A percentile compares a stretch with the other conserved stretches of the same genome.
Evolutionary conservation across 2,329 filamentous ascomycete species (phyloP).

Genomic region (Colletotrichum spaethianum): DNA sequence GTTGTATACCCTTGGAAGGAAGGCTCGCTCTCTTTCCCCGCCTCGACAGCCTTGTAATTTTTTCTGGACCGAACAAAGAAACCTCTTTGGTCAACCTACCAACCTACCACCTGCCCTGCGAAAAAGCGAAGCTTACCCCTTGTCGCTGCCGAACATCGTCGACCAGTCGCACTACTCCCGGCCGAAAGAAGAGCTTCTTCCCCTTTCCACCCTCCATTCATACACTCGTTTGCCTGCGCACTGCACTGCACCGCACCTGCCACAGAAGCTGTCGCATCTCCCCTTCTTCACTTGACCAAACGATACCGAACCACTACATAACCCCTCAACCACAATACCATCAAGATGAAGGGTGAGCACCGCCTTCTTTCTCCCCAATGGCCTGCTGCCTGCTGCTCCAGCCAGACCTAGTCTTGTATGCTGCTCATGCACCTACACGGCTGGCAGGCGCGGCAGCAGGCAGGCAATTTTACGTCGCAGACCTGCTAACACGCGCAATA

Average conservation of each 20-base stretch:
- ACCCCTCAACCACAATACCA: slow-evolving; percentile 19
- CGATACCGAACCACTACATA: neutral
- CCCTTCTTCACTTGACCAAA: slow-evolving; percentile 4
- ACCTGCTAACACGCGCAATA: slow-evolving; percentile 54
- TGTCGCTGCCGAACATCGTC: slow-evolving; percentile 6
- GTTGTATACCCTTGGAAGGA: slow-evolving; percentile 13
- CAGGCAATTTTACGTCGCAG: neutral
- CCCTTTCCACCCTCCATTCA: slow-evolving; percentile 21
- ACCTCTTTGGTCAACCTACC: neutral
- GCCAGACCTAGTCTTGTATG: neutral
- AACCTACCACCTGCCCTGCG: neutral
- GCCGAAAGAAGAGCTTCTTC: slow-evolving; percentile 4
- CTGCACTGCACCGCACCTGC: slow-evolving; percentile 29
- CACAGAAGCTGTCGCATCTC: slow-evolving; percentile 15
- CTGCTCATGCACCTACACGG: neutral
- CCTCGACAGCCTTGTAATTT: slow-evolving; percentile 24
- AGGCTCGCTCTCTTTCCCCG: slow-evolving; percentile 14
- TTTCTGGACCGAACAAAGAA: neutral
- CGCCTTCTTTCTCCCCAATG: neutral
- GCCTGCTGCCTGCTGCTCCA: neutral
- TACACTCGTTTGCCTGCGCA: slow-evolving; percentile 37
- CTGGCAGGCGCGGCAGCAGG: neutral
- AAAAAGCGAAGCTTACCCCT: slow-evolving; percentile 5
- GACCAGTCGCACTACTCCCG: neutral
- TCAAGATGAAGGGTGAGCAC: slow-evolving; percentile 40